Evolutionary conservation across 441 rosid species (phyloP).

Genomic region (Oxalis stricta): DNA sequence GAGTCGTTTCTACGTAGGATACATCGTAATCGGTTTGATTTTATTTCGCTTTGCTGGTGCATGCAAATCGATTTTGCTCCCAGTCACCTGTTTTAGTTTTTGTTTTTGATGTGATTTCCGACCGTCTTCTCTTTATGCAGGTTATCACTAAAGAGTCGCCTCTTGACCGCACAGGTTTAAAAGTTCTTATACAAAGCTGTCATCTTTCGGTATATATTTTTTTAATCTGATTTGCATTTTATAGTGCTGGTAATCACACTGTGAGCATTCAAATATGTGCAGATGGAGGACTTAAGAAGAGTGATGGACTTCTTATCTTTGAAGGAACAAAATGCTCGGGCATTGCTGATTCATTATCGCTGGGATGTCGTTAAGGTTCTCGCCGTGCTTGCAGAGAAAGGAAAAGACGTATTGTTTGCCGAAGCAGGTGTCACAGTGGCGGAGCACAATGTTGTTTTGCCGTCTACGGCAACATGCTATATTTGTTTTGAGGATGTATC

Average conservation of each 20-base stretch:
- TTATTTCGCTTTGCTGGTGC: no score
- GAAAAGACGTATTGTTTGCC: constrained; percentile 25
- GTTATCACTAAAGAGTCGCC: constrained; percentile 55
- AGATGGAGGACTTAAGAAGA: constrained; percentile 40
- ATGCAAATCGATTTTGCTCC: no score
- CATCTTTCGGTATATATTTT: neutral
- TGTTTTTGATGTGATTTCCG: constrained; percentile 10
- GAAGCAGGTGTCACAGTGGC: constrained; percentile 28
- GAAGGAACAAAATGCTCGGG: constrained; percentile 39
- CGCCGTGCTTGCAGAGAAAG: constrained; percentile 42
- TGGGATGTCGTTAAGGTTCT: constrained; percentile 60
- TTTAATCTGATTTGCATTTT: neutral
- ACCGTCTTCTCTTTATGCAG: constrained; percentile 22
- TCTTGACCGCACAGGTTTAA: constrained; percentile 60
- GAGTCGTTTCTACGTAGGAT: no score
- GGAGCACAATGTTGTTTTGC: constrained; percentile 6
- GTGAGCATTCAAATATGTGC: constrained; percentile 8
- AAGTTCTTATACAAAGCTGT: neutral
- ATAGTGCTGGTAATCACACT: no score
- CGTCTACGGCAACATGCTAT: constrained; percentile 20
- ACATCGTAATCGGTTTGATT: no score
- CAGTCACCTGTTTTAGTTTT: neutral
- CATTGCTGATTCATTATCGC: constrained; percentile 35
- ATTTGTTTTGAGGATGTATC: constrained; percentile 39
- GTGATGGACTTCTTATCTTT: constrained; percentile 49